Base-by-base conservation (phyloP, 2,329 filamentous ascomycete species). In the Pseudohalonectria lignicola region DNA sequence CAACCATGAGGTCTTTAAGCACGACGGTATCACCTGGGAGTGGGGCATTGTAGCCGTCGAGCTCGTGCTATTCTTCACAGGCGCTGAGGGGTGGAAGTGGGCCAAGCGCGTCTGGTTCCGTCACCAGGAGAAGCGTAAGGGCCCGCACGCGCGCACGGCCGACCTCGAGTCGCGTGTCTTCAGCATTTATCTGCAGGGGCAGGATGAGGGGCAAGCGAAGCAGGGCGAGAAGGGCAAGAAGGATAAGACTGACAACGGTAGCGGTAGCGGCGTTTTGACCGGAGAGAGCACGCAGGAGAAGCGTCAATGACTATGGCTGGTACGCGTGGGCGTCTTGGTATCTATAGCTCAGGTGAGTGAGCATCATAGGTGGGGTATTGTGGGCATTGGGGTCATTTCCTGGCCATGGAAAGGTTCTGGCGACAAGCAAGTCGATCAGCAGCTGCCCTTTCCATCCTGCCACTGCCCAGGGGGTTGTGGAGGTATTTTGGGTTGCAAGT, bases 81-180 rank as follows among this genome's bases (percentile, higher is more conserved):
- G 68, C 18, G 55, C 67, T 4, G 69, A 73, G 50, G 40, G 47
- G 5, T 73, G 67, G 66, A 72, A 72, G 49, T 66, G 57, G 53
- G 51, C 43, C 9, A 73, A 73, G 58, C 55, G 69, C 15, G 38
- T 45, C 20, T 45, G 36, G 29, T 40, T 39, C 31, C 20, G 41
- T 6, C 40, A 32, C 32, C 20, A 31, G 16, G 4, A 9, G 4
- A 33, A 19, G 8, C 28, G 21, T 20, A 29, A 10, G 12, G 20
- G 28, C 30, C 34, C 30, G 2, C 21, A 37, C 11, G 34, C 29
- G 21, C 21, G 20, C 4, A 36, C 37, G 30, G 39, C 18, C 8
- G 39, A 41, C 30, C 25, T 41, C 21, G 39, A 41, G 30, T 16
- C 29, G 2, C 31, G 39, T 4, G 30, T 36, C n/a, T 41, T 41